Conservation (phyloP, 2,329 filamentous ascomycete species). For the Aspergillus carbonarius region DNA sequence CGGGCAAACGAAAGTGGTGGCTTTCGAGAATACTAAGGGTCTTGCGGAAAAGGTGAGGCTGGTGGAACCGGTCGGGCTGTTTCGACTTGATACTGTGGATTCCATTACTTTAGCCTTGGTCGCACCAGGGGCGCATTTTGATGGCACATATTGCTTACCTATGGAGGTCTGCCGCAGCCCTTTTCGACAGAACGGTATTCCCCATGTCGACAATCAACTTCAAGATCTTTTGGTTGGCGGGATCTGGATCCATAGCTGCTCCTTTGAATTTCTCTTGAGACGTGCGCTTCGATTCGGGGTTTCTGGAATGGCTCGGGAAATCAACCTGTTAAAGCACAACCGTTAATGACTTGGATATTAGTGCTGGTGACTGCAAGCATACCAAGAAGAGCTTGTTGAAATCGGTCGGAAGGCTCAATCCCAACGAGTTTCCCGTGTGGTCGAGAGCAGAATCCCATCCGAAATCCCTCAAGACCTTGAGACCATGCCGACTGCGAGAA, state of each 20-base stretch:
- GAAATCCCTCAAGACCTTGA: conserved; percentile 84
- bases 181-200: conserved; percentile 89
- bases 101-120: conserved; percentile 10
- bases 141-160: conserved; percentile 40
- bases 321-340: conserved; percentile 27
- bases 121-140: not conserved
- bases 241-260: conserved; percentile 61
- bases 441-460: conserved; percentile 94
- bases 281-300: conserved; percentile 44
- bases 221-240: conserved; percentile 70
- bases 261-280: conserved; percentile 52
- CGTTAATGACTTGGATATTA: conserved; percentile 1
- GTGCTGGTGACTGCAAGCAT: conserved; percentile 18
- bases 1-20: conserved; percentile 83
- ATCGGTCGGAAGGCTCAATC: conserved; percentile 80
- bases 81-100: conserved; percentile 68
- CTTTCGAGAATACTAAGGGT: conserved; percentile 81
- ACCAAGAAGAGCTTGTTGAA: conserved; percentile 77
- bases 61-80: conserved; percentile 72
- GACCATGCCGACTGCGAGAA: conserved; percentile 84
- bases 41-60: conserved; percentile 76
- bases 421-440: conserved; percentile 75
- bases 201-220: conserved; percentile 84
- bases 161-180: conserved; percentile 76
- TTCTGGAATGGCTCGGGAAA: conserved; percentile 40